Evolutionary conservation across 352 stramenopile genomes (phyloP), one percentile per base, ranked within the genome.

Genomic region (Pythium diclinum): DNA sequence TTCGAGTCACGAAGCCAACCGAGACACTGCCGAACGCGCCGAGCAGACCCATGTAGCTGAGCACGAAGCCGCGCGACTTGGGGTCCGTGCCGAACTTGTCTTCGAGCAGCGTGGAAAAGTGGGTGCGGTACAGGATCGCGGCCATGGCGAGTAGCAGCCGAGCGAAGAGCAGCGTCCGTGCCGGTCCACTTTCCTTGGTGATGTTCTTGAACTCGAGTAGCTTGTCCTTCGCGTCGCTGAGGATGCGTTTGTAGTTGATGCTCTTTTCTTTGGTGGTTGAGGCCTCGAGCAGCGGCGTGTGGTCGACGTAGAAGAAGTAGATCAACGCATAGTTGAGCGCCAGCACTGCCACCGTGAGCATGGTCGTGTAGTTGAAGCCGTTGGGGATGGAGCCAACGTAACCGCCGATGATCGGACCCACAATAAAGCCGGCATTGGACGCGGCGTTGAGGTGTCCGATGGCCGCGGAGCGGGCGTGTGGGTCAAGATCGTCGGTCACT

Each of bases 1-100:
- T 46, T 16, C 72, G 72, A 48, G 79, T 78, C 8, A 81, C 67
- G 32, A 81, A 68, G 7, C 82, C 85, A 32, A 94, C 85, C 1
- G 78, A 78, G 28, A 83, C 77, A 59, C 85, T 91, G 16, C 82
- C 80, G 28, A 84, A 61, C 17, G 85, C 84, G 3, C 81, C 83
- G 11, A 94, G 71, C 40, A 90, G 34, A 3, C 85, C 85, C 79
- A 91, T 92, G 74, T 94, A 94, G 63, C 85, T 92, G 34, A 94
- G 71, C 59, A 94, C 52, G 47, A 89, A 92, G 16, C 85, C 85
- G 21, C 85, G 67, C 21, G 74, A 66, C 38, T 77, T 81, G 19
- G 85, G 77, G 61, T 89, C 80, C 63, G 83, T 79, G 16, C 70
- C 73, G 33, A 90, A 92, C 67, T 94, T 94, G 61, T 91, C 85